Evolutionary conservation across 2,329 filamentous ascomycete species (phyloP), one percentile per base, ranked within the genome.

Genomic region (Pseudonectria buxi): DNA sequence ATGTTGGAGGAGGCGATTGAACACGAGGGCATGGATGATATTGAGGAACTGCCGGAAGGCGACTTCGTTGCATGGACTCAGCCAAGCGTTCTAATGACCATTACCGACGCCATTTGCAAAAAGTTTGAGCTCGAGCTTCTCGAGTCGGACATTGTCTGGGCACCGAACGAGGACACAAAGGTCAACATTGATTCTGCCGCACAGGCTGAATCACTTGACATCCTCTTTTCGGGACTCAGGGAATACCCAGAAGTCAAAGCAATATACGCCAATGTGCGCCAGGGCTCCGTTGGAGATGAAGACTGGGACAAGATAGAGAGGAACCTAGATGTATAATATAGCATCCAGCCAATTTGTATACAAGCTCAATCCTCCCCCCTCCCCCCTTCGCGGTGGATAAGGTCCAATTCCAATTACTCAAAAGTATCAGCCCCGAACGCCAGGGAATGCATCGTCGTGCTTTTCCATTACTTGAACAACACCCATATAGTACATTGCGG

Each of bases 1-100:
- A 64, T 95, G 28, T 81, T 95, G 47, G 76, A 83, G 35, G 87
- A 81, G 35, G 87, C 86, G 6, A 78, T 96, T 33, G 89, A 95
- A 54, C 56, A 59, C 24, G 84, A 83, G 9, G 90, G 88, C 9
- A 85, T 83, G 1, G 77, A 84, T 46, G 84, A 89, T 46, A 72
- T 88, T 0, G 73, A 84, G 40, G 62, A 68, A 35, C 78, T 85
- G 43, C 73, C 73, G 4, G 74, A 86, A n/a, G 83, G 78, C 4
- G 73, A 76, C 33, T 71, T 92, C 14, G 66, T 89, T 4, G 67
- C 94, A 13, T 64, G 60, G 62, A 63, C 58, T 5, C 54, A 64
- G 36, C 58, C 60, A 6, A 46, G 52, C 24, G 47, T 50, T 13
- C 44, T 62, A 12, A 51, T 53, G 41, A 47, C 54, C 33, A 54